phyloP scores from a whole-genome alignment of 129 eudicot genomes.

The Saussurea involucrata region DNA sequence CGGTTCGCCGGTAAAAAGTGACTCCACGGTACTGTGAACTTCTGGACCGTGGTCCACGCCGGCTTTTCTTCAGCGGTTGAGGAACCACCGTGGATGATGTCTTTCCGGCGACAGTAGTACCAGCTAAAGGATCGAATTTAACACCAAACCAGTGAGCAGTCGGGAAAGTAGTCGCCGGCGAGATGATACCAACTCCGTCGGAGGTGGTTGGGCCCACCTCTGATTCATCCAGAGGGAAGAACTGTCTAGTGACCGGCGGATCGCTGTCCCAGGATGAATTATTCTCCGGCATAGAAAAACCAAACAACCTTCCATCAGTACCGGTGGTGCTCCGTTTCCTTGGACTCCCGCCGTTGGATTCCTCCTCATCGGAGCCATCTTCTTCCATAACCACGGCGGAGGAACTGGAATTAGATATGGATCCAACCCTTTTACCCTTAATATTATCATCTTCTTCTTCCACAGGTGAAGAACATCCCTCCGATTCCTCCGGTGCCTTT shows the following conservation, averaged over 20 bases:
- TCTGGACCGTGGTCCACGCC: conserved; percentile 94
- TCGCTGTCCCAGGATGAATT: conserved; percentile 23
- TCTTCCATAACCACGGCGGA: conserved; percentile 68
- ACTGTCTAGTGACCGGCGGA: conserved; percentile 65
- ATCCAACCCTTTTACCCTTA: conserved; percentile 70
- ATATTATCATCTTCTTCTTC: neutral
- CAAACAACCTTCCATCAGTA: conserved; percentile 36
- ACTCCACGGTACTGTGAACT: conserved; percentile 98
- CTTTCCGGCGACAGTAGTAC: conserved; percentile 20
- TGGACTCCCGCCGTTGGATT: conserved; percentile 13
- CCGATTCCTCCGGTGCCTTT: neutral
- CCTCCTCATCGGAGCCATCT: conserved; percentile 53
- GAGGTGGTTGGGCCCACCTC: conserved; percentile 36
- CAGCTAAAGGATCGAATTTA: conserved; percentile 43
- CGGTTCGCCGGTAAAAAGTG: conserved; percentile 96
- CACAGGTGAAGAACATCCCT: conserved; percentile 30
- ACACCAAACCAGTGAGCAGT: conserved; percentile 85
- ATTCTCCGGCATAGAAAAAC: conserved; percentile 41
- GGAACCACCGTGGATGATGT: conserved; percentile 34
- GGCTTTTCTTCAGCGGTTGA: conserved; percentile 78
- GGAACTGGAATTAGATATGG: conserved; percentile 55
- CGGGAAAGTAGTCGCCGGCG: conserved; percentile 32
- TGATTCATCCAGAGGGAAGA: conserved; percentile 71
- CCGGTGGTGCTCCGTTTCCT: conserved; percentile 8
- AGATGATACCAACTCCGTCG: conserved; percentile 18